Conservation (phyloP, 2,329 filamentous ascomycete species). For the Xylariaceae sp. region DNA sequence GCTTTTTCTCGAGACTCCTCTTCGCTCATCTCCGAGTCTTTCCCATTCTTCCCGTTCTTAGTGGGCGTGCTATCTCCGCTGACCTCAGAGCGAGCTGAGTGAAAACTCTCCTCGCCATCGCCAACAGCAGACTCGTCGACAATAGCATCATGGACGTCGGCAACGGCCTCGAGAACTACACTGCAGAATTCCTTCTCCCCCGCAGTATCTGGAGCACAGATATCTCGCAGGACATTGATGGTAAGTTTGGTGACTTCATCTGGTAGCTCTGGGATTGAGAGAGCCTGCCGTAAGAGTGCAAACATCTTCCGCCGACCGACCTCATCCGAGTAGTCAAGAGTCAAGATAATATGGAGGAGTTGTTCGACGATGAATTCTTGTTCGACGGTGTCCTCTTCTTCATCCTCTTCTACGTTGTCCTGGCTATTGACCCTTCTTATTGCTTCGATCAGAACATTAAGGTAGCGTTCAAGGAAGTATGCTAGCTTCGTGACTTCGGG, state of each 20-base stretch:
- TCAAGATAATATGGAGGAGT: slow-evolving; percentile 87
- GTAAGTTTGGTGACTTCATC: slow-evolving; percentile 91
- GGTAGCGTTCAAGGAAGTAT: slow-evolving; percentile 83
- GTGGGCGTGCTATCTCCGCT: slow-evolving; percentile 68
- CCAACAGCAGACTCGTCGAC: slow-evolving; percentile 67
- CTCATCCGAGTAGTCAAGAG: slow-evolving; percentile 96
- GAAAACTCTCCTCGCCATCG: slow-evolving; percentile 80
- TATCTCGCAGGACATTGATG: slow-evolving; percentile 79
- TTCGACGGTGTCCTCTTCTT: slow-evolving; percentile 83
- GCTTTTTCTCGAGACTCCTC: slow-evolving; percentile 75
- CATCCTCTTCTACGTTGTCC: slow-evolving; percentile 61
- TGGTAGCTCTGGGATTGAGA: slow-evolving; percentile 85
- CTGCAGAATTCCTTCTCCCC: slow-evolving; percentile 85
- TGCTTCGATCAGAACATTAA: slow-evolving; percentile 69
- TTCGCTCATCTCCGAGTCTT: slow-evolving; percentile 56
- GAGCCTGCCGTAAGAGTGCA: slow-evolving; percentile 80
- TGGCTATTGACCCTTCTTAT: slow-evolving; percentile 62
- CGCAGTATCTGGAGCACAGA: slow-evolving; percentile 76
- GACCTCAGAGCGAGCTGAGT: slow-evolving; percentile 87
- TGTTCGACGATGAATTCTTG: slow-evolving; percentile 97
- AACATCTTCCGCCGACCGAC: slow-evolving; percentile 97
- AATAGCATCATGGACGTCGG: slow-evolving; percentile 95
- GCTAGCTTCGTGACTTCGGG: slow-evolving; percentile 92
- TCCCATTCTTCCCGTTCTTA: slow-evolving; percentile 50
- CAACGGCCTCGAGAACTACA: slow-evolving; percentile 88